phyloP scores from a whole-genome alignment of 352 stramenopile genomes.

The Blastocystis sp. region DNA sequence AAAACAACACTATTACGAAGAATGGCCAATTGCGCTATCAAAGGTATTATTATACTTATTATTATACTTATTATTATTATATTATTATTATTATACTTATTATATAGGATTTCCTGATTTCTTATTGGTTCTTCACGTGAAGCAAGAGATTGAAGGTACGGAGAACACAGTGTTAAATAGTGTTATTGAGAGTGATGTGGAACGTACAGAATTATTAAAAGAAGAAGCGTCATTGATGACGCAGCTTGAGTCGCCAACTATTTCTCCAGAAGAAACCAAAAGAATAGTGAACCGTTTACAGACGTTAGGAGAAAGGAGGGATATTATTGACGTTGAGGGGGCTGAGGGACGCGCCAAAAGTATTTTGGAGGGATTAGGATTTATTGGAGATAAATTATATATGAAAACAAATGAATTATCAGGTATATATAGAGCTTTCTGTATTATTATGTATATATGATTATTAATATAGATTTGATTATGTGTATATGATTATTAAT shows the following conservation, averaged over 20 bases:
- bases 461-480: no score
- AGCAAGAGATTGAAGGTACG: constrained; percentile 17
- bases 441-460: no score
- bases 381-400: constrained; percentile 64
- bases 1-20: constrained; percentile 90
- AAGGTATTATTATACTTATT: no score
- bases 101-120: constrained; percentile 35
- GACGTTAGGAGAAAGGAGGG: constrained; percentile 67
- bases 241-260: no score
- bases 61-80: no score
- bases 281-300: constrained; percentile 53
- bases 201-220: constrained; percentile 17
- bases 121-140: constrained; percentile 34
- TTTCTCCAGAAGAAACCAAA: no score
- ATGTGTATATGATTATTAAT: no score
- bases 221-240: neutral
- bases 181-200: constrained; percentile 30
- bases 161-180: constrained; percentile 18
- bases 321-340: constrained; percentile 59
- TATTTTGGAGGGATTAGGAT: constrained; percentile 70
- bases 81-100: no score
- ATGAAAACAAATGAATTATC: constrained; percentile 63
- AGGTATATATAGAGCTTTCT: no score
- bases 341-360: constrained; percentile 61
- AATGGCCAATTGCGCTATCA: constrained; percentile 39